A percentile compares a stretch with the other conserved stretches of the same genome.
phyloP scores from a whole-genome alignment of 148 eudicot species.

The Cornus kousa region DNA sequence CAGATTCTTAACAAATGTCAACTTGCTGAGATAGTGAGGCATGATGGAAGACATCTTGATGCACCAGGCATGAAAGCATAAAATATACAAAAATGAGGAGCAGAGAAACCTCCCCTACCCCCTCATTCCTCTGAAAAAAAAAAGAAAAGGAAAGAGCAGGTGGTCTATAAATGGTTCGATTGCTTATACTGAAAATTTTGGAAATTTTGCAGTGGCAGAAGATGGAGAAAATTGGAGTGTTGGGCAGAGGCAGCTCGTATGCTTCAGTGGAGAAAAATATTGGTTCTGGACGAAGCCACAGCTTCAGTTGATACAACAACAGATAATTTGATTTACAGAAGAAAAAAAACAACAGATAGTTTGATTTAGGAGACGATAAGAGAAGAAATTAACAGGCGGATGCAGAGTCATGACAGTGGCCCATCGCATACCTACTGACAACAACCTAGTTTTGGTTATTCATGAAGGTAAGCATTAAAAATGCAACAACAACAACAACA shows the following conservation, averaged over 20 bases:
- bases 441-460: constrained; percentile 82
- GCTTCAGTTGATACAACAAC: constrained; percentile 91
- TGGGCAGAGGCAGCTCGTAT: constrained; percentile 90
- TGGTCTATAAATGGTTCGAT: background rate
- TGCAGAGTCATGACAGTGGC: constrained; percentile 80
- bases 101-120: background rate
- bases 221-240: constrained; percentile 96
- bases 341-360: constrained; percentile 33
- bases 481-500: background rate
- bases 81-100: background rate
- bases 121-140: background rate
- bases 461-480: constrained; percentile 58
- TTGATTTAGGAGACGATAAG: constrained; percentile 69
- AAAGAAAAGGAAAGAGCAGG: background rate
- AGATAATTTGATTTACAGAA: too few relatives aligned
- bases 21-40: constrained; percentile 52
- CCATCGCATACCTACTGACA: constrained; percentile 79
- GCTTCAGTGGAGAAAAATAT: constrained; percentile 75
- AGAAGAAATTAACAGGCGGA: constrained; percentile 54
- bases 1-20: constrained; percentile 76
- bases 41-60: constrained; percentile 65
- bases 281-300: constrained; percentile 91
- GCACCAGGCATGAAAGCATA: constrained; percentile 56
- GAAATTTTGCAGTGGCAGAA: constrained; percentile 65
- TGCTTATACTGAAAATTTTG: background rate